Evolutionary conservation across 2,329 filamentous ascomycete species (phyloP), one percentile per base, ranked within the genome.

Genomic region (Colletotrichum gigasporum): DNA sequence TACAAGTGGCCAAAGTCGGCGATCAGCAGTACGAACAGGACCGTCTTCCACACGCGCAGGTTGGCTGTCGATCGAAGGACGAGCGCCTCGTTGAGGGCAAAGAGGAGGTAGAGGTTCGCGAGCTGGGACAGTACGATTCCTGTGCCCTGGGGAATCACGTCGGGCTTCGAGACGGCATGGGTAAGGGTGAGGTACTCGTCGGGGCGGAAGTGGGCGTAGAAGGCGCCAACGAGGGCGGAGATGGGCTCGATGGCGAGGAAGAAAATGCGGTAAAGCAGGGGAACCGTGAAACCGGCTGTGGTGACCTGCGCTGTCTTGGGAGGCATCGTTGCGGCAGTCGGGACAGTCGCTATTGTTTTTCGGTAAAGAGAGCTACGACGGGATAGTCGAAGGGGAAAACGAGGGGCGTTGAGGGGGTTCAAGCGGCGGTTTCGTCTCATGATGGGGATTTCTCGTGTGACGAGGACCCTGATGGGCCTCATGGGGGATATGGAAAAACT

Each of bases 1-100:
- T 89, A 91, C 58, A 94, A 78, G 75, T 94, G 92, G 3, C 91
- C 92, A 32, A 93, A 74, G 75, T 95, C 92, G n/a, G 90, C 92
- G 14, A 94, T 74, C 30, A 94, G 82, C 63, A 94, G 79, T 35
- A 85, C 88, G 45, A 90, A 78, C 4, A 94, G 79, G 24, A 94
- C 81, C 1, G 86, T 82, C 68, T 80, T 83, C 92, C 92, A 95
- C 61, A 95, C 91, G 22, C 82, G 81, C 32, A 90, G 72, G 77
- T 94, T 89, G 51, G 80, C 79, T 6, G 91, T 92, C 14, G 86
- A 83, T 41, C 92, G 88, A 68, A 95, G 83, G 11, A 95, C 89
- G 22, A 93, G 78, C 2, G 90, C 91, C 78, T 96, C 91, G 78
- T 91, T 93, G 71, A 95, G 77, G 58, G 90, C 87, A 75, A 94